Conservation (phyloP, 164 flowering plant species). For the Vitis rupestris region DNA sequence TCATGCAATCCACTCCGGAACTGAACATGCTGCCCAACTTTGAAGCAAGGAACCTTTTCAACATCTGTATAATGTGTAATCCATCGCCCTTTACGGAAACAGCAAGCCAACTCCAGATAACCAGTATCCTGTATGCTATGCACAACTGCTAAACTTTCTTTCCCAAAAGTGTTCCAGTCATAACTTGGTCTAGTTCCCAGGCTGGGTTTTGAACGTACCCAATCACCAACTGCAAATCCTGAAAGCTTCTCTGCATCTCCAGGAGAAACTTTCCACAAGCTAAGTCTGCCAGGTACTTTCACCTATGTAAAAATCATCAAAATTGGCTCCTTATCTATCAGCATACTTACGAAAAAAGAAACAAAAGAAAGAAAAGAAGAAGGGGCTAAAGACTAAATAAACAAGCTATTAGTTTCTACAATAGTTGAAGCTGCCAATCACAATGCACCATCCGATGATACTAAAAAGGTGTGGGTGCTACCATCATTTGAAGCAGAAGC, state of each 20-base stretch:
- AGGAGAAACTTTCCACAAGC: constrained; percentile 92
- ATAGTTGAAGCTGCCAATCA: background rate
- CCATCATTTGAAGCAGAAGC: background rate
- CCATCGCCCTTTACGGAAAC: constrained; percentile 79
- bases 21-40: constrained; percentile 79
- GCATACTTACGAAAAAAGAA: background rate
- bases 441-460: background rate
- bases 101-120: constrained; percentile 82
- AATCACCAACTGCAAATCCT: constrained; percentile 96
- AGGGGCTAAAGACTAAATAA: too few relatives aligned
- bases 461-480: background rate
- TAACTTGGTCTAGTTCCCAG: constrained; percentile 85
- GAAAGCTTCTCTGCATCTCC: constrained; percentile 93
- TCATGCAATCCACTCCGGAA: constrained; percentile 73
- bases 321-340: background rate
- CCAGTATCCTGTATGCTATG: constrained; percentile 86
- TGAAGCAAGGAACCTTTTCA: constrained; percentile 72
- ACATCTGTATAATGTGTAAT: constrained; percentile 73
- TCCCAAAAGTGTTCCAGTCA: constrained; percentile 85
- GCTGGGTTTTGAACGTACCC: constrained; percentile 90
- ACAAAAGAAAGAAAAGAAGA: constrained; percentile 1
- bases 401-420: background rate
- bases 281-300: constrained; percentile 68
- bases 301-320: constrained; percentile 42
- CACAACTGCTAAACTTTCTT: constrained; percentile 82